A percentile compares a stretch with the other conserved stretches of the same genome.
These are phyloP conservation scores for Diatrype stigma DNA, from an alignment of 2,329 filamentous ascomycete genomes.

Conservation along the genomic window DNA sequence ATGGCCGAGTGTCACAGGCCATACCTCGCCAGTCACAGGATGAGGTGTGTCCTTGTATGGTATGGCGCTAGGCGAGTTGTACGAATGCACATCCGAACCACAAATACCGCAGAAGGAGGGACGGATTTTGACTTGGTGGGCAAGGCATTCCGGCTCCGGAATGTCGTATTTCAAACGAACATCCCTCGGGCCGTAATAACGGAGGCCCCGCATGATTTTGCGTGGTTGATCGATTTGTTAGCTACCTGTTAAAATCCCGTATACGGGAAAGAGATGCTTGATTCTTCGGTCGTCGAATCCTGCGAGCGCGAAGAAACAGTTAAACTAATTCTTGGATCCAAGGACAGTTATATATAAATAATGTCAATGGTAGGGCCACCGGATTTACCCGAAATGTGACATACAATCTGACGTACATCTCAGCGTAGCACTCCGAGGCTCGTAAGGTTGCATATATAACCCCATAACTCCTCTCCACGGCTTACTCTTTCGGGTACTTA, in stretches of 20 bases:
- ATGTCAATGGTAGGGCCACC: neutral
- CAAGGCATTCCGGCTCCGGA: slow-evolving; percentile 14
- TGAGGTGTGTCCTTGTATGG: slow-evolving; percentile 39
- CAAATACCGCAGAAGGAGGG: slow-evolving; percentile 31
- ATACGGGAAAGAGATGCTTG: neutral
- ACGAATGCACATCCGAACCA: slow-evolving; percentile 31
- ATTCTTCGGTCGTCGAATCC: neutral
- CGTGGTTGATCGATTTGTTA: neutral
- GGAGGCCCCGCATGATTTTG: slow-evolving; percentile 15
- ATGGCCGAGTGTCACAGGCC: slow-evolving; percentile 60
- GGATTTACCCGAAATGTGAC: neutral
- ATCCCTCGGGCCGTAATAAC: slow-evolving; percentile 17
- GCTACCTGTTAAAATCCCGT: neutral
- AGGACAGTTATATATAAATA: neutral
- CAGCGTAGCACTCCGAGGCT: neutral
- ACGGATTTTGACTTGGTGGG: slow-evolving; percentile 20
- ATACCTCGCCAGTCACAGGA: slow-evolving; percentile 50
- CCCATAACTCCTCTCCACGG: neutral
- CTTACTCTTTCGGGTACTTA: neutral
- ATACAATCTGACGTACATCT: neutral
- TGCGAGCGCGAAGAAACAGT: neutral
- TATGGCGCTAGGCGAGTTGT: slow-evolving; percentile 25
- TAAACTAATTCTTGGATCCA: neutral
- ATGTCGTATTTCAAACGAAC: slow-evolving; percentile 14
- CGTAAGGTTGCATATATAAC: neutral